Conservation (phyloP, 345 rosid species). For the Rubroshorea leprosula region DNA sequence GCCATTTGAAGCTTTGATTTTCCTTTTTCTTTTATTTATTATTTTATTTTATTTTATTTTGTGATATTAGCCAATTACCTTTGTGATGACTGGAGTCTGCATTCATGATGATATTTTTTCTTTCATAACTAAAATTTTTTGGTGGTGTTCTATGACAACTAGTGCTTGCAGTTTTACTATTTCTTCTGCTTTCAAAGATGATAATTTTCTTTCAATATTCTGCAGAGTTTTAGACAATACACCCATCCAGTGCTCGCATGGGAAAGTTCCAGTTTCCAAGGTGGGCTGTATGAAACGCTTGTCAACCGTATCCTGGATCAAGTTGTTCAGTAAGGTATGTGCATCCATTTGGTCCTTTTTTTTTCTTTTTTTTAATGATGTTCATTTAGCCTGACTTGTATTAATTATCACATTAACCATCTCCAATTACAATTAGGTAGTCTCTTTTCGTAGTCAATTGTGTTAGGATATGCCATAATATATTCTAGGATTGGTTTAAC, state of each 20-base stretch:
- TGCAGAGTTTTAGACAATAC: constrained; percentile 68
- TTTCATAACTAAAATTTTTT: too few relatives aligned
- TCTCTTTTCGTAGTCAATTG: too few relatives aligned
- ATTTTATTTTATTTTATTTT: not conserved
- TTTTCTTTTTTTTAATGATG: not conserved
- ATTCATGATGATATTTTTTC: too few relatives aligned
- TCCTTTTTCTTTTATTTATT: not conserved
- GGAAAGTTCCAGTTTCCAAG: constrained; percentile 70
- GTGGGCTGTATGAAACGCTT: constrained; percentile 72
- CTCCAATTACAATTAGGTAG: too few relatives aligned
- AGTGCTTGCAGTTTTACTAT: not conserved
- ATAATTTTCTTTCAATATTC: not conserved
- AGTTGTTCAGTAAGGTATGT: constrained; percentile 67
- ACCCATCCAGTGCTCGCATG: constrained; percentile 70
- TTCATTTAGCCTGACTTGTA: not conserved
- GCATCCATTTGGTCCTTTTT: constrained; percentile 1
- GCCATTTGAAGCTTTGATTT: constrained; percentile 3
- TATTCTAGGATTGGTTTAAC: too few relatives aligned
- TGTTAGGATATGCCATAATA: too few relatives aligned
- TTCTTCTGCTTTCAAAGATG: constrained; percentile 3
- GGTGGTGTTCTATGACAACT: too few relatives aligned
- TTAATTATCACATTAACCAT: too few relatives aligned
- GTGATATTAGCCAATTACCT: not conserved
- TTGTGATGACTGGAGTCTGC: not conserved
- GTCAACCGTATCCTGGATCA: constrained; percentile 69